Conservation (phyloP, 345 rosid species). For the Noccaea caerulescens region DNA sequence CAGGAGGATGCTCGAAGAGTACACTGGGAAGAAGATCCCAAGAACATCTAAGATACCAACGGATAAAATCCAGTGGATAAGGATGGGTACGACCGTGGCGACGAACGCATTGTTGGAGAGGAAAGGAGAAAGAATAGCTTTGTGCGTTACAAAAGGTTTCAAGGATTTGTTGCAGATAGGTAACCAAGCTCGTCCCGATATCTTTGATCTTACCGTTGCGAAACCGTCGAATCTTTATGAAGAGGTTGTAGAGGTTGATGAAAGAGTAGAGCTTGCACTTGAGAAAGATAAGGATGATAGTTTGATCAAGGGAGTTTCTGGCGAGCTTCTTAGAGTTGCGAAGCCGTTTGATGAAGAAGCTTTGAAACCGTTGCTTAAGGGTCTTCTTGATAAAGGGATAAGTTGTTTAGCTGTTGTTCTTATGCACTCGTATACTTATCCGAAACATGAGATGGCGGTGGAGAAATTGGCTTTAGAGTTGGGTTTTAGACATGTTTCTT, state of each 20-base stretch:
- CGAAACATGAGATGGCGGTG: constrained; percentile 80
- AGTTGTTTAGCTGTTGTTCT: constrained; percentile 89
- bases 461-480: constrained; percentile 73
- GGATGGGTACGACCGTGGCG: constrained; percentile 98
- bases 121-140: constrained; percentile 89
- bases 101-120: constrained; percentile 96
- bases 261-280: constrained; percentile 80
- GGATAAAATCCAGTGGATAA: constrained; percentile 90
- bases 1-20: constrained; percentile 84
- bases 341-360: constrained; percentile 67
- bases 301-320: constrained; percentile 72
- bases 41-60: constrained; percentile 78
- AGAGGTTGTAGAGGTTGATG: constrained; percentile 85
- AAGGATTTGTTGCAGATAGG: constrained; percentile 94
- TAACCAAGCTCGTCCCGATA: constrained; percentile 88
- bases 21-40: constrained; percentile 68
- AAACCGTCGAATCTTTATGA: constrained; percentile 89
- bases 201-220: constrained; percentile 81
- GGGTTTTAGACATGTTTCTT: constrained; percentile 91
- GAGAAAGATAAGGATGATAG: constrained; percentile 44
- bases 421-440: constrained; percentile 92
- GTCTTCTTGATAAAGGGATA: constrained; percentile 76
- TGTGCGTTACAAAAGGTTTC: constrained; percentile 87
- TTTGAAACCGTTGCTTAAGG: constrained; percentile 60
- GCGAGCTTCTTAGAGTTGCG: constrained; percentile 80